These are phyloP conservation scores for Cercospora sojina DNA, from an alignment of 2,329 filamentous ascomycete genomes.

Conservation along the genomic window DNA sequence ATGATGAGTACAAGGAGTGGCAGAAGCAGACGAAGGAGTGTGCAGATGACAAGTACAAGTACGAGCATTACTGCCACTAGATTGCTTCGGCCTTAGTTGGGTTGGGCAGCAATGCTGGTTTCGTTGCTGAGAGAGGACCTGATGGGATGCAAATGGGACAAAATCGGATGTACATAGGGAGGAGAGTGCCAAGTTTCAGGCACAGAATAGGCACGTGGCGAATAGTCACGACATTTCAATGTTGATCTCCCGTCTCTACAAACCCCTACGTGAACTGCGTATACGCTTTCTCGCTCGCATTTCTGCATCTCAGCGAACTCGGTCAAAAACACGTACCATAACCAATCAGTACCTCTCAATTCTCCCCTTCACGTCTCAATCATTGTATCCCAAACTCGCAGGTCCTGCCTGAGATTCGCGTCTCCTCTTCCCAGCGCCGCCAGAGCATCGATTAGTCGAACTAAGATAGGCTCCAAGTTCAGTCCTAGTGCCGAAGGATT, in stretches of 20 bases:
- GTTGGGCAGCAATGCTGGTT: not conserved
- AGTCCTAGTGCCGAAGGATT: slow-evolving; percentile 30
- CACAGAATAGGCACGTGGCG: too few relatives aligned
- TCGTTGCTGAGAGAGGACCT: not conserved
- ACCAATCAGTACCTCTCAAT: not conserved
- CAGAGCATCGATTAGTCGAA: slow-evolving; percentile 27
- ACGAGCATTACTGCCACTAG: not conserved
- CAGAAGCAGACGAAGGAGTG: slow-evolving; percentile 4
- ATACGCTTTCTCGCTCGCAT: not conserved
- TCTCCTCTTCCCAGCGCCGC: slow-evolving; percentile 25
- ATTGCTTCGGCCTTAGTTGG: not conserved
- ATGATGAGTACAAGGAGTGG: not conserved
- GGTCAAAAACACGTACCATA: not conserved
- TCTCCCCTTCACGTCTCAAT: not conserved
- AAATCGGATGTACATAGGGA: not conserved
- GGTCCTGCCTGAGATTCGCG: slow-evolving; percentile 19
- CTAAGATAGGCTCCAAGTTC: slow-evolving; percentile 31
- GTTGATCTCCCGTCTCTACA: not conserved
- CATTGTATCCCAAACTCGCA: not conserved
- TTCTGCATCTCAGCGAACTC: not conserved
- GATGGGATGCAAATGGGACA: not conserved
- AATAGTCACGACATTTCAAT: not conserved
- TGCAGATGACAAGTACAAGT: not conserved
- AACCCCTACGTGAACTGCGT: not conserved
- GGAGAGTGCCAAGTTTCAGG: too few relatives aligned